Evolutionary conservation across 1,284 basidiomycete species (phyloP), one percentile per base, ranked within the genome.

Genomic region (Trichosporon ovoides): DNA sequence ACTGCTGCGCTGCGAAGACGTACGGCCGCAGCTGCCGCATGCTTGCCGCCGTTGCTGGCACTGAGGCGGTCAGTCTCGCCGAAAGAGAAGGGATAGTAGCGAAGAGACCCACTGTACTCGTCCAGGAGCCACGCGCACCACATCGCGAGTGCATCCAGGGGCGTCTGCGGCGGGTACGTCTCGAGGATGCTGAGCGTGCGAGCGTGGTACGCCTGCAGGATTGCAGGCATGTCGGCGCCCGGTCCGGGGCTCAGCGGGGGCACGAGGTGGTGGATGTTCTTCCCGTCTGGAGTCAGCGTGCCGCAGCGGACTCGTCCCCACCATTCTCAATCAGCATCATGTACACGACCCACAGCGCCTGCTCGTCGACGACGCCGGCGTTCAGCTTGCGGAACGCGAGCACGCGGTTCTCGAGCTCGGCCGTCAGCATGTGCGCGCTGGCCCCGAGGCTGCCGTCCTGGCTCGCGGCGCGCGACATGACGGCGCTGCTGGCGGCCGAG

Each of bases 251-350:
- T 84, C 49, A 77, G 77, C 0, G 65, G 66, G 53, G 82, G 77
- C 36, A 79, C 62, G 52, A 90, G 80, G 70, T 87, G 86, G 3
- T 68, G 73, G 24, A 81, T 74, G 70, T 91, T 91, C 73, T 82
- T 83, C 33, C 86, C 87, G 71, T 91, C 78, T 77, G 57, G 2
- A 6, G 52, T 63, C 13, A 63, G 53, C 53, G 34, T 4, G 14
- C n/a, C 16, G 22, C 10, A 36, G 13, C 5, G 9, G 10, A 69
- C 75, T n/a, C n/a, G n/a, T n/a, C n/a, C n/a, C n/a, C 35, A 75
- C 77, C 77, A 78, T 88, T 86, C 68, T 90, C 88, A 7, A 84
- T 75, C 66, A 87, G 71, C 82, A 90, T 84, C 53, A 87, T 68
- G 63, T 84, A 85, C 0, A 82, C 79, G 0, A 77, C 78, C 79